Percentiles rank a stretch among this genome's conserved stretches.
phyloP scores from a whole-genome alignment of 768 basidiomycete species.

The Lentinula sp. region DNA sequence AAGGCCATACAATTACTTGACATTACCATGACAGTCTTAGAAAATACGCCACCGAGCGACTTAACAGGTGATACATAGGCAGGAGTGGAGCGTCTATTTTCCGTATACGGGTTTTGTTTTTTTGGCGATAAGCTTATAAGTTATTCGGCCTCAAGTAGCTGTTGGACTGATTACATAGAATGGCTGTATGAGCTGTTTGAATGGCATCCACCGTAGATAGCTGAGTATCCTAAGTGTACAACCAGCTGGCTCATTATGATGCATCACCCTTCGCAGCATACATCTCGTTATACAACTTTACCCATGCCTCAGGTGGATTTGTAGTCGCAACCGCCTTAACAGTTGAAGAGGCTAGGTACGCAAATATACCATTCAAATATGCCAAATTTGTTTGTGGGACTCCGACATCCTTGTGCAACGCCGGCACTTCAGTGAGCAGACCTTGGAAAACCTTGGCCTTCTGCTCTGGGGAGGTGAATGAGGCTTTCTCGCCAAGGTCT shows the following conservation, averaged over 20 bases:
- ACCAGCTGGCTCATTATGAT: not conserved
- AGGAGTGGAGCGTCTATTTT: no score
- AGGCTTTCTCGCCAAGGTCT: not conserved
- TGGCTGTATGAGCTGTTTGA: no score
- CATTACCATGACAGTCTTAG: no score
- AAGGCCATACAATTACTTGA: no score
- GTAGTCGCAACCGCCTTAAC: not conserved
- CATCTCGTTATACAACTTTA: not conserved
- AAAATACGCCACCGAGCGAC: no score
- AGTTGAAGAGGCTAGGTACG: not conserved
- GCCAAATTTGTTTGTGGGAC: not conserved
- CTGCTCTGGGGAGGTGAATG: not conserved
- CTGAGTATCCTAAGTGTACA: no score
- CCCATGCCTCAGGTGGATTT: not conserved
- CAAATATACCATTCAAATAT: not conserved
- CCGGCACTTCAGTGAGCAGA: not conserved
- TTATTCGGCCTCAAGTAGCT: no score
- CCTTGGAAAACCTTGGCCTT: not conserved
- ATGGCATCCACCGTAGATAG: no score
- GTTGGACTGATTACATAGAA: no score
- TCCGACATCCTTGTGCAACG: not conserved
- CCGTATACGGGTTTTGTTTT: no score
- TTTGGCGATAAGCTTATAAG: no score
- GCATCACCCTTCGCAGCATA: not conserved
- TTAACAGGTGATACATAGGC: no score